Conservation (phyloP, 176 grass and related monocot genomes). For the Avena eriantha region DNA sequence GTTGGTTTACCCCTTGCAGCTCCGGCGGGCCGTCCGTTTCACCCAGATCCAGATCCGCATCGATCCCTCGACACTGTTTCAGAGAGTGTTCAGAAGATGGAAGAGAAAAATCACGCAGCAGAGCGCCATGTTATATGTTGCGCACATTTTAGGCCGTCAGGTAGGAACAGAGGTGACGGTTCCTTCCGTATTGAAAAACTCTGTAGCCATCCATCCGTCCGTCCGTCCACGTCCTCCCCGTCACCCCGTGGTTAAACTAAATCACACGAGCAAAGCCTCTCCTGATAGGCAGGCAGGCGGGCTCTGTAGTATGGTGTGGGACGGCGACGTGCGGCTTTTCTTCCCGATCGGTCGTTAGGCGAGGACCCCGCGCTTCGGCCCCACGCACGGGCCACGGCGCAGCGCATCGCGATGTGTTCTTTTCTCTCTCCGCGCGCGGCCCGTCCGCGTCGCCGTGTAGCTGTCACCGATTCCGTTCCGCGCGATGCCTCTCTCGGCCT, state of each 20-base stretch:
- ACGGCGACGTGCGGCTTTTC: slow-evolving; percentile 11
- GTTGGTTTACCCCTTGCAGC: no score
- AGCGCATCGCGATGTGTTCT: neutral
- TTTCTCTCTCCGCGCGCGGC: neutral
- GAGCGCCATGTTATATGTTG: no score
- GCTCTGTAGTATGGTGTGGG: slow-evolving; percentile 10
- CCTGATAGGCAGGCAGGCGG: neutral
- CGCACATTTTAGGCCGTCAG: no score
- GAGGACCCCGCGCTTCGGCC: neutral
- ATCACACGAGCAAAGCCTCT: neutral
- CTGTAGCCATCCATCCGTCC: slow-evolving; percentile 11
- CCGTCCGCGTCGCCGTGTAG: slow-evolving; percentile 32
- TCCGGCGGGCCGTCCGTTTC: neutral
- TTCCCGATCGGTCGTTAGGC: slow-evolving; percentile 43
- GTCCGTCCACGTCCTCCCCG: neutral
- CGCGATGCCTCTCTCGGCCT: neutral
- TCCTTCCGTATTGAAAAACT: neutral
- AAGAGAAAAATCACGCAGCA: no score
- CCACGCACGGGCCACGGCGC: no score
- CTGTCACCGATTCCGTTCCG: slow-evolving; percentile 33
- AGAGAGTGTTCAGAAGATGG: no score
- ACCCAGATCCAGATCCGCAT: neutral
- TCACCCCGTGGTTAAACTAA: neutral
- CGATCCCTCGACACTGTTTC: neutral
- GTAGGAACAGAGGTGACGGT: no score